phyloP scores from a whole-genome alignment of 2,329 filamentous ascomycete species.

The Fusarium beomiforme region DNA sequence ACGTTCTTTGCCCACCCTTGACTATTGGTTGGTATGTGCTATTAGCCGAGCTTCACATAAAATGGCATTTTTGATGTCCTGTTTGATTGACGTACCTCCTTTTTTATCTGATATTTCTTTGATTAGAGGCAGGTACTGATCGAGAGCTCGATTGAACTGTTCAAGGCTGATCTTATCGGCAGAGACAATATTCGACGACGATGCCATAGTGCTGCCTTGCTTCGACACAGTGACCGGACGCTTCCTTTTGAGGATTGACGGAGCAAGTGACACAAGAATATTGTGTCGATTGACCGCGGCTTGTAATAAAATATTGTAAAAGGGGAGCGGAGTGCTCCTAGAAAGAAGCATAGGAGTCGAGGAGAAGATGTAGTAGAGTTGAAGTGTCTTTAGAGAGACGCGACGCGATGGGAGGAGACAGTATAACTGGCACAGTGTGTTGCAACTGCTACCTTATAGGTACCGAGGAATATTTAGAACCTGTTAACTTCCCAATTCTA shows the following conservation, averaged over 20 bases:
- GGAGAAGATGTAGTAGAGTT: slow-evolving; percentile 3
- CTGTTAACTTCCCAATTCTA: not conserved
- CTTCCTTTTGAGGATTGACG: not conserved
- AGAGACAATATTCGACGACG: slow-evolving; percentile 8
- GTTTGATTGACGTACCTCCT: slow-evolving; percentile 49
- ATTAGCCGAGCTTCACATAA: slow-evolving; percentile 4
- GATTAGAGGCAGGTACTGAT: slow-evolving; percentile 54
- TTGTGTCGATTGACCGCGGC: not conserved
- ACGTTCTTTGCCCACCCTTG: slow-evolving; percentile 60
- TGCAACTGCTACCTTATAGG: too few relatives aligned
- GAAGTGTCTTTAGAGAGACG: slow-evolving; percentile 11
- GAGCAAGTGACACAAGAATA: not conserved
- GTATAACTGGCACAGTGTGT: slow-evolving; percentile 13
- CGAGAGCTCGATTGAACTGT: slow-evolving; percentile 51
- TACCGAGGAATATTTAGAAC: too few relatives aligned
- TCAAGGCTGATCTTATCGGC: slow-evolving; percentile 41
- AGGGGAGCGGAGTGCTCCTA: not conserved
- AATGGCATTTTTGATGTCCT: not conserved
- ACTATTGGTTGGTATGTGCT: slow-evolving; percentile 44
- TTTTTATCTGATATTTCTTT: slow-evolving; percentile 57
- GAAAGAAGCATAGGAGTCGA: not conserved
- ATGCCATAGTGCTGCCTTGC: slow-evolving; percentile 25
- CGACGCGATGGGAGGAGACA: slow-evolving; percentile 14
- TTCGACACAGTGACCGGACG: not conserved
- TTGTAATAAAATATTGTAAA: not conserved